Percentiles rank a stretch among this genome's conserved stretches.
phyloP scores from a whole-genome alignment of 2,329 filamentous ascomycete species.

The Phyllosticta citrichinensis region DNA sequence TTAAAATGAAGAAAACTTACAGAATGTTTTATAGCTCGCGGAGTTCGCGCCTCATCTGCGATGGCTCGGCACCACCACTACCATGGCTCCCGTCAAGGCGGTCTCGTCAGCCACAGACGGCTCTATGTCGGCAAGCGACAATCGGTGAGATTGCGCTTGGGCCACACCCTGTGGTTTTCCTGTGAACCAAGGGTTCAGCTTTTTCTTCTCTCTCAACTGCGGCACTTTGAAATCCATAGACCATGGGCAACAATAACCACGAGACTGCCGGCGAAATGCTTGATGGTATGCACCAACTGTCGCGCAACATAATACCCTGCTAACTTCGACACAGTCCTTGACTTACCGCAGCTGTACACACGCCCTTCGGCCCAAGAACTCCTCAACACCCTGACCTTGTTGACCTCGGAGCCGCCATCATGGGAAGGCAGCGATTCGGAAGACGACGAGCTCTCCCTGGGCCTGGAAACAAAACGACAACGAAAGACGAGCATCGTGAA shows the following conservation, averaged over 20 bases:
- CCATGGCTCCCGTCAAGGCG: neutral
- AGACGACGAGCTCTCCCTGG: slow-evolving; percentile 21
- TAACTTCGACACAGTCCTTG: slow-evolving; percentile 45
- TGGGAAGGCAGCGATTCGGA: slow-evolving; percentile 47
- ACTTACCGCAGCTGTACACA: slow-evolving; percentile 76
- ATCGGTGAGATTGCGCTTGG: slow-evolving; percentile 9
- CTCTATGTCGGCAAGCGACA: neutral
- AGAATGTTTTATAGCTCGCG: neutral
- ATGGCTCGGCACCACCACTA: too few species aligned
- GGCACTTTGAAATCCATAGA: neutral
- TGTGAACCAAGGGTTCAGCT: neutral
- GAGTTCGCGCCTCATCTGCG: neutral
- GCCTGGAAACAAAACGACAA: slow-evolving; percentile 1
- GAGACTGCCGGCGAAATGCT: slow-evolving; percentile 1
- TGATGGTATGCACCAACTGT: slow-evolving; percentile 5
- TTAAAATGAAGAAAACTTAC: slow-evolving; percentile 31
- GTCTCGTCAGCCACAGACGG: neutral
- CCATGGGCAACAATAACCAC: slow-evolving; percentile 4
- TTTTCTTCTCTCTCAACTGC: neutral
- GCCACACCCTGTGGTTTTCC: slow-evolving; percentile 6
- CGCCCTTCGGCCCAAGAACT: slow-evolving; percentile 58
- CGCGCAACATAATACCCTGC: neutral
- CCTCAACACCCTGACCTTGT: slow-evolving; percentile 52
- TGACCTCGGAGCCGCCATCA: slow-evolving; percentile 57
- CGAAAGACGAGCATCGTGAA: slow-evolving; percentile 4